Percentiles rank a stretch among this genome's conserved stretches.
phyloP scores from a whole-genome alignment of 2,329 filamentous ascomycete species.

The Bipolaris oryzae region DNA sequence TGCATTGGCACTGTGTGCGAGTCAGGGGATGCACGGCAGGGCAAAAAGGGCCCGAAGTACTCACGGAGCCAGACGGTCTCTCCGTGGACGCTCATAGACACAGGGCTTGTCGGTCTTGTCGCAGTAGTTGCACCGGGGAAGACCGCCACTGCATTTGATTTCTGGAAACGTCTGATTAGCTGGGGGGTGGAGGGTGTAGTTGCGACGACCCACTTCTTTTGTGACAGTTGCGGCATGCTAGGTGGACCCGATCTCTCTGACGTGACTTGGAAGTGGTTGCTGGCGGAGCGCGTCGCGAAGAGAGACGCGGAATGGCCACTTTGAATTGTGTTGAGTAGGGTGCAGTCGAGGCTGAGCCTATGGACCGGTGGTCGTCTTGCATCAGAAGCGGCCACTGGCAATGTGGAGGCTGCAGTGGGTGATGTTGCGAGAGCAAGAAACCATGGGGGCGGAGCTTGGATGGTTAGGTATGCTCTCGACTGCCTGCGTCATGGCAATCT shows the following conservation, averaged over 20 bases:
- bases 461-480: background rate
- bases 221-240: constrained; percentile 23
- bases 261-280: constrained; percentile 9
- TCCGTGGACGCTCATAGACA: constrained; percentile 37
- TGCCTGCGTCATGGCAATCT: constrained; percentile 9
- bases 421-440: constrained; percentile 1
- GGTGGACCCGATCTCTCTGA: constrained; percentile 12
- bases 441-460: constrained; percentile 1
- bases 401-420: background rate
- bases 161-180: constrained; percentile 22
- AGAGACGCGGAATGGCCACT: constrained; percentile 15
- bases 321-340: constrained; percentile 7
- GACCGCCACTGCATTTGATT: constrained; percentile 43
- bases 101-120: constrained; percentile 32
- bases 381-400: constrained; percentile 11
- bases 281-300: constrained; percentile 10
- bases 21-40: constrained; percentile 4
- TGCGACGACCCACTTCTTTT: constrained; percentile 19
- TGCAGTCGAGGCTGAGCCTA: background rate
- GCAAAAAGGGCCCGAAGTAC: background rate
- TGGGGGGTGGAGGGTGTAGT: background rate
- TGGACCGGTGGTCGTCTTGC: constrained; percentile 8
- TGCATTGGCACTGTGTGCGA: constrained; percentile 17
- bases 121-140: constrained; percentile 41
- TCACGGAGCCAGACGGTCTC: constrained; percentile 38